These are phyloP conservation scores for Austroboletus novae-zelandiae DNA, from an alignment of 1,284 basidiomycete genomes.

Conservation along the genomic window DNA sequence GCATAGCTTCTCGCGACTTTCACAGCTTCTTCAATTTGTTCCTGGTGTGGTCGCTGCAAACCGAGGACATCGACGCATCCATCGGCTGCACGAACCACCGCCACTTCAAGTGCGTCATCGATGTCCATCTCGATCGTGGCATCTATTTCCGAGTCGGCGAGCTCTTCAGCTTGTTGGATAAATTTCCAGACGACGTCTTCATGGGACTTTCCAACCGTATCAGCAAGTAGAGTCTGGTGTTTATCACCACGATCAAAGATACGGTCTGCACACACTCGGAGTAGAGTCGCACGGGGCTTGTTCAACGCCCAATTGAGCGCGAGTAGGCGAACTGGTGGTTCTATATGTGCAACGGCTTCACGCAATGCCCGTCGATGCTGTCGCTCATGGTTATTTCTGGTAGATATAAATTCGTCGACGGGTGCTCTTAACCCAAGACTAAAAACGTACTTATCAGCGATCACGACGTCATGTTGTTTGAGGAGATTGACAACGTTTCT, in stretches of 20 bases:
- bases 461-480: constrained; percentile 70
- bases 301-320: constrained; percentile 77
- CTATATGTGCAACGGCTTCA: constrained; percentile 43
- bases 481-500: constrained; percentile 70
- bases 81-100: constrained; percentile 60
- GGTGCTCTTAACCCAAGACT: neutral
- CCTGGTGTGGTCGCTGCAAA: constrained; percentile 51
- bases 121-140: constrained; percentile 65
- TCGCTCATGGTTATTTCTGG: constrained; percentile 83
- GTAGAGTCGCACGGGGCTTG: constrained; percentile 51
- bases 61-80: constrained; percentile 52
- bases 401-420: neutral
- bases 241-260: constrained; percentile 73
- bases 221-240: constrained; percentile 79
- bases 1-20: constrained; percentile 51
- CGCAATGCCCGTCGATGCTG: constrained; percentile 75
- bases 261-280: constrained; percentile 77
- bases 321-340: constrained; percentile 64
- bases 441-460: constrained; percentile 77
- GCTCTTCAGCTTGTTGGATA: constrained; percentile 63
- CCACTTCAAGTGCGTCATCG: constrained; percentile 51
- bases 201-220: constrained; percentile 52
- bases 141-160: constrained; percentile 65
- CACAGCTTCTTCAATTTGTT: constrained; percentile 61
- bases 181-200: constrained; percentile 85